Conservation (phyloP, 495 filamentous ascomycete species). For the Durotheca rogersii region DNA sequence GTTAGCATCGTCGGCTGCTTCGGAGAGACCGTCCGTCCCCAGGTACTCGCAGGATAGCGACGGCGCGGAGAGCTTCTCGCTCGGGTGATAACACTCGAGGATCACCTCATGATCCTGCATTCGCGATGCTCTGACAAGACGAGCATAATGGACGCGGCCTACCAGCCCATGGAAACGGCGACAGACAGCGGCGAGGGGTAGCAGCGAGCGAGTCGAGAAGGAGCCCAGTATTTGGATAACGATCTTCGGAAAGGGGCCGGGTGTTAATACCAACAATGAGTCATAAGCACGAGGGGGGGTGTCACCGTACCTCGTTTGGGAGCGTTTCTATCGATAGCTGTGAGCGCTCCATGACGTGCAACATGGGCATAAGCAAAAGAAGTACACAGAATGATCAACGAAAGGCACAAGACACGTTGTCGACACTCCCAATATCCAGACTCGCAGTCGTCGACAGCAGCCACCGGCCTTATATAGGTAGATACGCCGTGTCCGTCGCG, state of each 20-base stretch:
- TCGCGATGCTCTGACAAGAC: conserved; percentile 58
- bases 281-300: not conserved
- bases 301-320: conserved; percentile 50
- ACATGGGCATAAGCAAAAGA: conserved; percentile 37
- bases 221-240: conserved; percentile 62
- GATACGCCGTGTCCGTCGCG: conserved; percentile 7
- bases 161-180: conserved; percentile 67
- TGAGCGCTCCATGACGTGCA: conserved; percentile 34
- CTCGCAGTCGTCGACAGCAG: not conserved
- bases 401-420: conserved; percentile 32
- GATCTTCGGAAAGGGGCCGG: conserved; percentile 58
- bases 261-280: conserved; percentile 13
- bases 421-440: conserved; percentile 10
- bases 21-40: conserved; percentile 53
- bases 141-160: conserved; percentile 65
- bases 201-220: conserved; percentile 60
- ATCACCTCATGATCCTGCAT: conserved; percentile 64
- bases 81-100: conserved; percentile 76
- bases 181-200: conserved; percentile 61
- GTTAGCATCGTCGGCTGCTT: conserved; percentile 41
- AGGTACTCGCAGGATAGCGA: conserved; percentile 69
- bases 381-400: conserved; percentile 29
- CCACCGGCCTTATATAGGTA: conserved; percentile 20
- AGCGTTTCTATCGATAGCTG: conserved; percentile 38
- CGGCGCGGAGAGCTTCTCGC: conserved; percentile 64